phyloP scores from a whole-genome alignment of 805 yeast genomes.

The Scheffersomyces coipomensis region DNA sequence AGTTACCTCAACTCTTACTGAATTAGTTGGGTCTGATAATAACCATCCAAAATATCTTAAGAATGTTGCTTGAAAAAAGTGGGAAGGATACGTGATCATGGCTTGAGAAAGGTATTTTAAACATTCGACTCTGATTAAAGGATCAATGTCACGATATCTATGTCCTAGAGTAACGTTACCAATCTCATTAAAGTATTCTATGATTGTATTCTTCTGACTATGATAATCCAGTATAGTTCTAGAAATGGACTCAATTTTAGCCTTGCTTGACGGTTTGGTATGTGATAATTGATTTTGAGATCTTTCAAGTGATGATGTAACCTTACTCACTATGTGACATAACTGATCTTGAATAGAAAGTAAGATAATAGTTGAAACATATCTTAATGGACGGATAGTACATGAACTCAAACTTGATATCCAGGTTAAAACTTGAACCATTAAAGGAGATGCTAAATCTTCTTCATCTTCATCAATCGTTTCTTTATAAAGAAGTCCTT shows the following conservation, averaged over 20 bases:
- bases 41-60: conserved; percentile 83
- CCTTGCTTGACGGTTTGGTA: conserved; percentile 25
- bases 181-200: conserved; percentile 61
- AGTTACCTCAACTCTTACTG: conserved; percentile 65
- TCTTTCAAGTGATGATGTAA: conserved; percentile 37
- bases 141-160: conserved; percentile 79
- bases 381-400: conserved; percentile 68
- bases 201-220: conserved; percentile 51
- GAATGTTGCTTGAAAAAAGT: conserved; percentile 66
- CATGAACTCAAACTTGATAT: conserved; percentile 69
- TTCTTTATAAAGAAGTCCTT: conserved; percentile 52
- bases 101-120: conserved; percentile 62
- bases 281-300: conserved; percentile 42
- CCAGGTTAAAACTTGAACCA: conserved; percentile 70
- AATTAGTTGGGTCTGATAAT: conserved; percentile 63
- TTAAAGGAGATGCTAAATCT: conserved; percentile 38
- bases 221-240: conserved; percentile 31
- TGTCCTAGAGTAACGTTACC: conserved; percentile 67
- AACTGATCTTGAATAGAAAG: conserved; percentile 60
- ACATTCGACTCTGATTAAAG: conserved; percentile 68
- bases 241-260: conserved; percentile 47
- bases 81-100: conserved; percentile 70
- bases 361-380: conserved; percentile 58
- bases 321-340: conserved; percentile 46
- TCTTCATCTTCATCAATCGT: conserved; percentile 18